Evolutionary conservation across 148 eudicot species (phyloP).

Genomic region (Chenopodium quinoa): DNA sequence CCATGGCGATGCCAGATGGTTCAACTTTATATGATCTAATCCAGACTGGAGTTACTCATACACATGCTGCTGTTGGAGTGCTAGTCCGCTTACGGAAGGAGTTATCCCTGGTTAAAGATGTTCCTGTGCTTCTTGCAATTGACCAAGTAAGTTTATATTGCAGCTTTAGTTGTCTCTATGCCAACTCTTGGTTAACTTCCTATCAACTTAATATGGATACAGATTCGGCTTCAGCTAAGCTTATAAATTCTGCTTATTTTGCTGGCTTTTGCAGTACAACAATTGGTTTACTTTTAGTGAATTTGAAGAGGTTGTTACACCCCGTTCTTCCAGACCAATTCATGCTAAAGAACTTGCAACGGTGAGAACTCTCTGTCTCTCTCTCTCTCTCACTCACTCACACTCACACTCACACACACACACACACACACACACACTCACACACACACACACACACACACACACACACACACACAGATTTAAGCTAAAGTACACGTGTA

Average conservation of each 20-base stretch:
- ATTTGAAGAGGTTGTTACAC: conserved; percentile 71
- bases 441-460: too few relatives aligned
- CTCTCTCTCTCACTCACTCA: too few relatives aligned
- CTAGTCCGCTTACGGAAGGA: conserved; percentile 84
- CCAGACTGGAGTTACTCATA: conserved; percentile 60
- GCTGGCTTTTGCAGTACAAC: conserved; percentile 64
- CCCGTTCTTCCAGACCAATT: conserved; percentile 65
- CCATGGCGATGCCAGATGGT: conserved; percentile 67
- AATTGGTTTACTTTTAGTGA: conserved; percentile 92
- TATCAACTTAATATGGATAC: not conserved
- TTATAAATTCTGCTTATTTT: conserved; percentile 15
- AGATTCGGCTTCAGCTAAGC: not conserved
- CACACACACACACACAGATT: too few relatives aligned
- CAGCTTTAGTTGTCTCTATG: conserved; percentile 10
- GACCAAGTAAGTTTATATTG: conserved; percentile 64
- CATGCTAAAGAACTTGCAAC: conserved; percentile 87
- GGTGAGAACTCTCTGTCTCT: conserved; percentile 35
- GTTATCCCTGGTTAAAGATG: conserved; percentile 68
- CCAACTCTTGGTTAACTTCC: conserved; percentile 3
- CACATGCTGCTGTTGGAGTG: conserved; percentile 92
- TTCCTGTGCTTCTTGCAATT: conserved; percentile 82
- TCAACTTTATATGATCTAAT: conserved; percentile 72
- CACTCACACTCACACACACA: too few relatives aligned
- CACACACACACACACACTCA: too few relatives aligned
- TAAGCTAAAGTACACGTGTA: too few relatives aligned